These are phyloP conservation scores for Mortierella hygrophila DNA, from an alignment of 192 early-diverging fungal species.

Conservation along the genomic window DNA sequence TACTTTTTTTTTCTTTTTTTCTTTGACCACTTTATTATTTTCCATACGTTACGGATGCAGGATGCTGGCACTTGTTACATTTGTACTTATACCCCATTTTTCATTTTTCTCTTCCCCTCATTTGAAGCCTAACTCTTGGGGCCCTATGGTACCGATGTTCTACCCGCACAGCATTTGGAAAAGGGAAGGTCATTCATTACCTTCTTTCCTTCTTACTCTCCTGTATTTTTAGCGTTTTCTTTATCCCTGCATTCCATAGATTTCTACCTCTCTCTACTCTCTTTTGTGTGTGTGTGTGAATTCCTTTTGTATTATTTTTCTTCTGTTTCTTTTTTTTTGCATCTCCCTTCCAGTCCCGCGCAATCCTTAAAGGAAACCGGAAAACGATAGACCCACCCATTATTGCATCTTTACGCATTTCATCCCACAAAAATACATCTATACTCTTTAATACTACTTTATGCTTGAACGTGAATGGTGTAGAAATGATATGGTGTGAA, in stretches of 20 bases:
- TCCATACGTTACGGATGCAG: conserved; percentile 49
- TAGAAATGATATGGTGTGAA: background rate
- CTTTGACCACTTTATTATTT: conserved; percentile 22
- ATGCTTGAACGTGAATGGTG: background rate
- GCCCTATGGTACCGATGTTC: conserved; percentile 29
- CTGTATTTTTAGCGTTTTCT: conserved; percentile 45
- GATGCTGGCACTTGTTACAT: conserved; percentile 44
- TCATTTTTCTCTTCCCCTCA: conserved; percentile 26
- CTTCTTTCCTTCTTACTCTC: background rate
- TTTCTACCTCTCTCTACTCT: conserved; percentile 9
- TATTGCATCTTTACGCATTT: conserved; percentile 3
- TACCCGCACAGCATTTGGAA: conserved; percentile 38
- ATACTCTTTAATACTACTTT: background rate
- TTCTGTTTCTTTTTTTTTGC: background rate
- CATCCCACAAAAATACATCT: background rate
- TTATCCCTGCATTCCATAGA: background rate
- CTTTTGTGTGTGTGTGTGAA: background rate
- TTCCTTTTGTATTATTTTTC: background rate
- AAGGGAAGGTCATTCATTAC: conserved; percentile 12
- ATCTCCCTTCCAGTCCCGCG: background rate
- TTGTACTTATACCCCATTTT: conserved; percentile 32
- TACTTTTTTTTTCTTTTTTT: conserved; percentile 25
- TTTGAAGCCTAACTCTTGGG: conserved; percentile 41
- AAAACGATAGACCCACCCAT: conserved; percentile 12
- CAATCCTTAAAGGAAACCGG: background rate